Conservation (phyloP, 2,329 filamentous ascomycete genomes). For the Beauveria bassiana region DNA sequence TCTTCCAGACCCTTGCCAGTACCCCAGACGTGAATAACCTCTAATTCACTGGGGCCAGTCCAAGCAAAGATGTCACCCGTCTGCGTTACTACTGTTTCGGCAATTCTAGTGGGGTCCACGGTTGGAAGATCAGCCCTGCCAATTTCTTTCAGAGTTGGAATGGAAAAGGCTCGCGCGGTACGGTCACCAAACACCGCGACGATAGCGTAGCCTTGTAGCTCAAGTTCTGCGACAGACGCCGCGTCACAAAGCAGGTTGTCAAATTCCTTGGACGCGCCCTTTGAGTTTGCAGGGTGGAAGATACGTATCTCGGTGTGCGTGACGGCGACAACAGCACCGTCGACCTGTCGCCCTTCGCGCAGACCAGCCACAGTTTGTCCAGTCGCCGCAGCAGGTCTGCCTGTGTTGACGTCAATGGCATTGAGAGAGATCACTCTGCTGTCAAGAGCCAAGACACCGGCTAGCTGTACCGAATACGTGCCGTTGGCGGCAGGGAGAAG, state of each 20-base stretch:
- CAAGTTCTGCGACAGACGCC: constrained; percentile 67
- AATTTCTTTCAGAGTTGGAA: constrained; percentile 85
- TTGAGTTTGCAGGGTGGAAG: constrained; percentile 75
- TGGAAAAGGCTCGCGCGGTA: constrained; percentile 68
- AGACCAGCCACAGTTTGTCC: constrained; percentile 69
- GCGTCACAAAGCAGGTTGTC: constrained; percentile 76
- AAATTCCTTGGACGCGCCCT: constrained; percentile 88
- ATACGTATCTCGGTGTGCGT: constrained; percentile 71
- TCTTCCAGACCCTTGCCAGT: constrained; percentile 56
- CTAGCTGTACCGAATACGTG: constrained; percentile 61
- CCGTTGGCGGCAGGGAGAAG: constrained; percentile 67
- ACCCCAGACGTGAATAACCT: constrained; percentile 78
- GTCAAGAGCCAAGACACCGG: constrained; percentile 59
- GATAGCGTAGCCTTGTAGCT: constrained; percentile 68
- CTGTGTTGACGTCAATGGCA: constrained; percentile 72
- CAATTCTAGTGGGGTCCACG: constrained; percentile 66
- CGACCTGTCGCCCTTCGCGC: constrained; percentile 63
- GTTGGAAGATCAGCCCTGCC: constrained; percentile 58
- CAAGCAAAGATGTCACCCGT: constrained; percentile 81
- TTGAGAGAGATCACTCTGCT: constrained; percentile 67
- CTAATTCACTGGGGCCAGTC: constrained; percentile 81
- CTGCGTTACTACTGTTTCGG: constrained; percentile 61
- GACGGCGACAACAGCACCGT: constrained; percentile 69
- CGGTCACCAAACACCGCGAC: constrained; percentile 82
- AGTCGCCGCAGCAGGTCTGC: constrained; percentile 67